phyloP scores from a whole-genome alignment of 2,329 filamentous ascomycete genomes.

The Colletotrichum sp. region DNA sequence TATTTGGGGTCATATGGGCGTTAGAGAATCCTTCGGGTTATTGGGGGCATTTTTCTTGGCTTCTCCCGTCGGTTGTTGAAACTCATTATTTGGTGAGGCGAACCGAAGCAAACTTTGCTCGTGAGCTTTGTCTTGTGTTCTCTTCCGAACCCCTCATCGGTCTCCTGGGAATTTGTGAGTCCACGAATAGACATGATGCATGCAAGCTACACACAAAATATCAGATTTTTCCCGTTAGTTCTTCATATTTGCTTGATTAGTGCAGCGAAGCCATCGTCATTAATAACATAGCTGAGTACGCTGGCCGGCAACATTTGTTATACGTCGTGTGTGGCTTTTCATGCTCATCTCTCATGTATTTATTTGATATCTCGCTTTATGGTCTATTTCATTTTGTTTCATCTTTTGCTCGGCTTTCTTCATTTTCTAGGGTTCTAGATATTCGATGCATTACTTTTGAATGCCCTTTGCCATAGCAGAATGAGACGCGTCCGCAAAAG shows the following conservation, averaged over 20 bases:
- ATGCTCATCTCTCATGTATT: accelerated
- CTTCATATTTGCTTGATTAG: too few relatives aligned
- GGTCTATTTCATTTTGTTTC: accelerated
- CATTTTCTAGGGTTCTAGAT: not conserved
- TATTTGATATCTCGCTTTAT: accelerated
- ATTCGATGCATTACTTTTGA: not conserved
- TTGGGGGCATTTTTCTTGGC: accelerated
- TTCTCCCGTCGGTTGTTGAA: not conserved
- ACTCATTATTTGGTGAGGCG: too few relatives aligned
- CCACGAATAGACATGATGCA: accelerated
- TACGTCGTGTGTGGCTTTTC: accelerated
- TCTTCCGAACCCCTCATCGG: not conserved
- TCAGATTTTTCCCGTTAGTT: accelerated
- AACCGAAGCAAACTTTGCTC: not conserved
- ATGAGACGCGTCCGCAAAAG: not conserved
- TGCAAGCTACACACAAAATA: accelerated
- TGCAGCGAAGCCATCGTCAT: accelerated
- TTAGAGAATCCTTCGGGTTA: not conserved
- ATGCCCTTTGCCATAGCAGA: accelerated
- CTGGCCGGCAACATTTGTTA: accelerated
- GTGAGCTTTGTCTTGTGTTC: not conserved
- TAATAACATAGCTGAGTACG: accelerated
- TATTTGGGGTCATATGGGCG: not conserved
- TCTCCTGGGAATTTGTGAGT: not conserved
- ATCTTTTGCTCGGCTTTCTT: not conserved